Base-by-base conservation (phyloP, 148 eudicot genomes). In the Spergularia bocconei region DNA sequence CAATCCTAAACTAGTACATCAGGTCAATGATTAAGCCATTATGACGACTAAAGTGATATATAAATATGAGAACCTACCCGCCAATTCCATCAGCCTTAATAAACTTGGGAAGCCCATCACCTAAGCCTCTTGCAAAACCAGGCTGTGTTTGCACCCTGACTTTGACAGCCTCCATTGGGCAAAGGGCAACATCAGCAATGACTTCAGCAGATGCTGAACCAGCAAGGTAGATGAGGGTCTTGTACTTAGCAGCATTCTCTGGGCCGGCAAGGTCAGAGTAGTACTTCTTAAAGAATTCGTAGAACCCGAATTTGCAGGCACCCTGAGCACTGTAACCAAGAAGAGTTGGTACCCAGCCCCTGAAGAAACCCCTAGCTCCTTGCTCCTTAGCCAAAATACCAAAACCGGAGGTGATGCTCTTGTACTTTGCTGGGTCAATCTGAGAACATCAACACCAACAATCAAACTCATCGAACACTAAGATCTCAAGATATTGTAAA, bases 261-360 rank as follows among this genome's bases (percentile, higher is more conserved):
- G 98, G 84, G 67, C 98, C 98, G 62, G 98, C 98, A 75, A 93
- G 72, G 76, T 93, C 98, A 63, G 96, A 89, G 73, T 93, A 93
- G 78, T 90, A 88, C 85, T 93, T 93, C 89, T 93, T 91, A 77
- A 93, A 93, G 84, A 87, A 93, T 60, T 93, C 98, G 66, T 93
- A 93, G 77, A 93, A 91, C 14, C 98, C 98, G 64, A 90, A 88
- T 80, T 93, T 93, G 89, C 98, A 84, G 41, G 98, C 98, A 75
- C 98, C 98, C 86, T 93, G 98, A 71, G 98, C 98, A 78, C 98
- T 91, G 88, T 93, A 93, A 78, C 98, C 98, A 67, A 93, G 85
- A 77, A 93, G 89, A 13, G 98, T 91, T 0, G 98, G 98, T 44
- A 90, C 98, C 98, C 98, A 93, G 33, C 98, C 98, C 84, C 90